Percentiles rank a stretch among this genome's conserved stretches.
Conservation (phyloP, 164 flowering plant genomes). For the Amborella trichopoda region DNA sequence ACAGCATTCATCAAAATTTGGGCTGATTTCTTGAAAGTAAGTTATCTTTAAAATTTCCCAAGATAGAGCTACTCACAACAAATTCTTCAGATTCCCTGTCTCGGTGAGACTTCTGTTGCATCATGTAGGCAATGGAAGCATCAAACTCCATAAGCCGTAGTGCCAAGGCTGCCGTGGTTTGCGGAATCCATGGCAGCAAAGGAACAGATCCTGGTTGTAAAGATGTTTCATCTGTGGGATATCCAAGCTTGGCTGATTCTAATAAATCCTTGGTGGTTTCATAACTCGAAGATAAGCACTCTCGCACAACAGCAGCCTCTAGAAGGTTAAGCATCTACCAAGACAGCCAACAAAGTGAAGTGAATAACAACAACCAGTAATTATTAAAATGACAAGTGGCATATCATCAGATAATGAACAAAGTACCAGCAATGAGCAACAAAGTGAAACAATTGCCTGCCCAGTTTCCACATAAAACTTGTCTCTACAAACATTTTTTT, state of each 20-base stretch:
- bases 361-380: too few species aligned
- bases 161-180: slow-evolving; percentile 74
- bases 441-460: too few species aligned
- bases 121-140: slow-evolving; percentile 41
- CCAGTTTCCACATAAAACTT: too few species aligned
- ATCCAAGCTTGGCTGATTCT: slow-evolving; percentile 13
- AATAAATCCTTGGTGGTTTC: slow-evolving; percentile 59
- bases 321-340: slow-evolving; percentile 12
- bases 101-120: slow-evolving; percentile 35
- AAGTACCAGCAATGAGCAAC: too few species aligned
- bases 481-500: too few species aligned
- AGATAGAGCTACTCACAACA: slow-evolving; percentile 35
- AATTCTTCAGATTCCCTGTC: slow-evolving; percentile 29
- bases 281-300: slow-evolving; percentile 41
- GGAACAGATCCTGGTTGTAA: slow-evolving; percentile 19
- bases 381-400: too few species aligned
- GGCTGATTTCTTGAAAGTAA: background rate
- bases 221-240: slow-evolving; percentile 9
- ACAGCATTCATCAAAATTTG: background rate
- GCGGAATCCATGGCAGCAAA: slow-evolving; percentile 82
- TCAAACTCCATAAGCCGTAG: slow-evolving; percentile 77
- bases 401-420: too few species aligned
- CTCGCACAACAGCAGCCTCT: slow-evolving; percentile 49
- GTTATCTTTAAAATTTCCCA: background rate
- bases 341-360: too few species aligned